Percentiles rank a stretch among this genome's conserved stretches.
Conservation (phyloP, 2,329 filamentous ascomycete species). For the Colletotrichum cereale region DNA sequence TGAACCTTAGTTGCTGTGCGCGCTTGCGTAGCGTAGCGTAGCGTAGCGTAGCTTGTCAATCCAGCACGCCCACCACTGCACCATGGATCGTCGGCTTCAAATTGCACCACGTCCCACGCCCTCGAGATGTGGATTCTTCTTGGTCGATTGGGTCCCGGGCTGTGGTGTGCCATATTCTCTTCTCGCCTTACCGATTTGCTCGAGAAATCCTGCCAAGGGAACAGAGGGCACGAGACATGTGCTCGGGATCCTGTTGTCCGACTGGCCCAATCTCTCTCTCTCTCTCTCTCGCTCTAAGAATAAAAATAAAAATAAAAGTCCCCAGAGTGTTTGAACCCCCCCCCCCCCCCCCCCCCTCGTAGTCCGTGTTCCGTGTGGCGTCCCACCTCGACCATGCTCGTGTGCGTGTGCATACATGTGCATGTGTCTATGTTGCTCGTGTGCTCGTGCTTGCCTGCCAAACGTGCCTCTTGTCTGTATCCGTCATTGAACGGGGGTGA, state of each 20-base stretch:
- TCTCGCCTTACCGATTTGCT: not conserved
- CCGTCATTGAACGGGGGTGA: conserved; percentile 1
- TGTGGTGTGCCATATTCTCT: not conserved
- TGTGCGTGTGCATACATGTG: not conserved
- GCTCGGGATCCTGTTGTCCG: conserved; percentile 27
- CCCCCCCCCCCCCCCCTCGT: not conserved
- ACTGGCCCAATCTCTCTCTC: not conserved
- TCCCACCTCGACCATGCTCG: not conserved
- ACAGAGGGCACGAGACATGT: conserved; percentile 38
- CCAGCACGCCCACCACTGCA: conserved; percentile 15
- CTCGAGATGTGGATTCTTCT: conserved; percentile 14
- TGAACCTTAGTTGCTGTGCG: too few species aligned
- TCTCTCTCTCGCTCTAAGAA: too few species aligned
- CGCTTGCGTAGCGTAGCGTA: too few species aligned
- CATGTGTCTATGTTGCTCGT: not conserved
- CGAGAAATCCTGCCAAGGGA: not conserved
- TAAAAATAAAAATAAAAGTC: not conserved
- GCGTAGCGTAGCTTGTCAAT: conserved; percentile 24
- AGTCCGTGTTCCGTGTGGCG: conserved; percentile 11
- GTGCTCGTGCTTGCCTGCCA: not conserved
- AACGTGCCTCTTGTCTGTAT: conserved; percentile 15
- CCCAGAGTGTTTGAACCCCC: not conserved
- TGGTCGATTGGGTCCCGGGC: conserved; percentile 5
- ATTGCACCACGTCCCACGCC: conserved; percentile 24
- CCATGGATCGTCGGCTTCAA: conserved; percentile 24